A percentile compares a stretch with the other conserved stretches of the same genome.
These are phyloP conservation scores for Paxillus rubicundulus DNA, from an alignment of 768 basidiomycete species.

Conservation along the genomic window DNA sequence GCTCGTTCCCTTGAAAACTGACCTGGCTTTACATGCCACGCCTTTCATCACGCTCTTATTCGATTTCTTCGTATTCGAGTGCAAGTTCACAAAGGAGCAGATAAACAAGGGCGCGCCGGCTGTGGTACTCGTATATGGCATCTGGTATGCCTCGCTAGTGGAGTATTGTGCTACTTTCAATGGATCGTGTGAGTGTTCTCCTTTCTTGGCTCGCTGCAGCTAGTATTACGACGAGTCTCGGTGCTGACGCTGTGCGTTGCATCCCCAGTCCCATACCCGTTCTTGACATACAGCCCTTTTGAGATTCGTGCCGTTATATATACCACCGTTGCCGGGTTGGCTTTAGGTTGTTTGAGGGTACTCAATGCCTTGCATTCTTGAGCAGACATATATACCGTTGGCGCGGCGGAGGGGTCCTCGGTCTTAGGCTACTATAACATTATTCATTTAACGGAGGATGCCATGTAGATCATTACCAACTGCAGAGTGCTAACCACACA, in stretches of 20 bases:
- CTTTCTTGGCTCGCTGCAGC: neutral
- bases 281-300: constrained; percentile 62
- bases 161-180: constrained; percentile 67
- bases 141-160: constrained; percentile 61
- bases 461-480: neutral
- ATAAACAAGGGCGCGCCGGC: constrained; percentile 15
- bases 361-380: constrained; percentile 58
- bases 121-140: constrained; percentile 22
- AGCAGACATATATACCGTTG: neutral
- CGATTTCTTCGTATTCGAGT: constrained; percentile 70
- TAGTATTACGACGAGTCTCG: neutral
- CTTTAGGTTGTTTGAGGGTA: constrained; percentile 51
- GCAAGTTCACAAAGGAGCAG: constrained; percentile 41
- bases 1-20: constrained; percentile 50
- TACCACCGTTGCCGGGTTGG: constrained; percentile 45
- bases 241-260: constrained; percentile 1
- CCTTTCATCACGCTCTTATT: constrained; percentile 56
- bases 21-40: constrained; percentile 63
- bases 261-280: constrained; percentile 74
- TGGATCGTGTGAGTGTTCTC: constrained; percentile 54
- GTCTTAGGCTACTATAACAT: no score
- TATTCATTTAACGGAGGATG: no score
- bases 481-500: no score
- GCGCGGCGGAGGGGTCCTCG: no score
- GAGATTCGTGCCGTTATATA: constrained; percentile 59